These are phyloP conservation scores for Vanrija sp. DNA, from an alignment of 1,284 basidiomycete species.

Conservation along the genomic window DNA sequence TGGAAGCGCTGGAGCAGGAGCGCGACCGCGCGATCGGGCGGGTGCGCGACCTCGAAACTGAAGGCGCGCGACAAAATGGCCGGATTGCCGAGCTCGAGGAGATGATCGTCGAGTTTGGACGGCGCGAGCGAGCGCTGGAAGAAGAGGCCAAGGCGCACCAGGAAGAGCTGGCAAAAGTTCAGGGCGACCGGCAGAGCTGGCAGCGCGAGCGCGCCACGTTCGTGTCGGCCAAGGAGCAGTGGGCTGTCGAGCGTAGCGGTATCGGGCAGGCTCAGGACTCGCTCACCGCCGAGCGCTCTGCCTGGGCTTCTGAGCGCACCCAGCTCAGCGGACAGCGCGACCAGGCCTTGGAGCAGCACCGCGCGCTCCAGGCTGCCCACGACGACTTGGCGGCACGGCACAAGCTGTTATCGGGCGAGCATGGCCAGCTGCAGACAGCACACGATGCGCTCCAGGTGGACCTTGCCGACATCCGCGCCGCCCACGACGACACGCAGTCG, in stretches of 20 bases:
- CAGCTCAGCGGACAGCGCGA: background rate
- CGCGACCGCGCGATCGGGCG: slow-evolving; percentile 1
- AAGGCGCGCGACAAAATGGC: slow-evolving; percentile 13
- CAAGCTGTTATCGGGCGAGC: too few relatives aligned
- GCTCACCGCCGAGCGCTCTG: background rate
- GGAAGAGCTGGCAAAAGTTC: slow-evolving; percentile 53
- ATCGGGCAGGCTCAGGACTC: background rate
- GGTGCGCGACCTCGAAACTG: slow-evolving; percentile 12
- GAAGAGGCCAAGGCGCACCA: slow-evolving; percentile 31
- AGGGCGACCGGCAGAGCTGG: slow-evolving; percentile 40
- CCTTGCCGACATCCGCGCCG: too few relatives aligned
- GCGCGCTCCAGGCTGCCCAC: too few relatives aligned
- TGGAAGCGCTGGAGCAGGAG: slow-evolving; percentile 18
- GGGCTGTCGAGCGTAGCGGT: slow-evolving; percentile 40
- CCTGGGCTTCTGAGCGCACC: background rate
- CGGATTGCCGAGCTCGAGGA: slow-evolving; percentile 40
- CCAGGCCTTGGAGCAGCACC: background rate
- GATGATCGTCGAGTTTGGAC: slow-evolving; percentile 39
- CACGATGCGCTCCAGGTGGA: too few relatives aligned
- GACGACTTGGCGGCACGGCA: too few relatives aligned
- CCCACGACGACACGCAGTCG: too few relatives aligned
- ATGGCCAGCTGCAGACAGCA: too few relatives aligned
- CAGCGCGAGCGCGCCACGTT: slow-evolving; percentile 15
- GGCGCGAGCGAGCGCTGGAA: slow-evolving; percentile 36
- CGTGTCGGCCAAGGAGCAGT: slow-evolving; percentile 4